A percentile compares a stretch with the other conserved stretches of the same genome.
These are phyloP conservation scores for Sclerospora graminicola DNA, from an alignment of 352 stramenopile genomes.

Conservation along the genomic window DNA sequence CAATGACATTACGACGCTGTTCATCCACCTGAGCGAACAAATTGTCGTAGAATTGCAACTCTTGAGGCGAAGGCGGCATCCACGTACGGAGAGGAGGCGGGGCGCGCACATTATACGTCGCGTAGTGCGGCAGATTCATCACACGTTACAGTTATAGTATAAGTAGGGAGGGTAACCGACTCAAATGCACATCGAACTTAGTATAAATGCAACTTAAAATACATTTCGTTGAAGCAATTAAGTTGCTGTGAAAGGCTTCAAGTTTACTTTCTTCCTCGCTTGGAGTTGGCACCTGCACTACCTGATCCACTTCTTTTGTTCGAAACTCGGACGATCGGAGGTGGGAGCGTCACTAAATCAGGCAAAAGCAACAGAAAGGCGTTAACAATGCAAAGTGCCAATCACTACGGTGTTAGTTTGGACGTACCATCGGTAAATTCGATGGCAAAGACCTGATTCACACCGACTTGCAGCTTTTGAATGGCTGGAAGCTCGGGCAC, in stretches of 20 bases:
- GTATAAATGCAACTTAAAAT: slow-evolving; percentile 5
- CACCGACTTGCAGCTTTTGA: slow-evolving; percentile 47
- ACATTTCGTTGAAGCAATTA: slow-evolving; percentile 4
- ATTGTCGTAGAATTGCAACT: slow-evolving; percentile 85
- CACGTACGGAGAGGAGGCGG: slow-evolving; percentile 29
- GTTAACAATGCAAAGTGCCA: background rate
- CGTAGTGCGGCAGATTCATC: slow-evolving; percentile 5
- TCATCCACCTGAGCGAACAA: slow-evolving; percentile 89
- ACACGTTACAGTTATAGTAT: slow-evolving; percentile 11
- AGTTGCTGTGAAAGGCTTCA: slow-evolving; percentile 3
- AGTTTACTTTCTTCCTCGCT: background rate
- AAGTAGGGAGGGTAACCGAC: no score
- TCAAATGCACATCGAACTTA: slow-evolving; percentile 6
- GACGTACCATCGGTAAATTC: slow-evolving; percentile 64
- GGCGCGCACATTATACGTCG: background rate
- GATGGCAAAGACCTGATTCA: slow-evolving; percentile 70
- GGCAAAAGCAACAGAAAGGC: background rate
- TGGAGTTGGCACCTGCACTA: background rate
- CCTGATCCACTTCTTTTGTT: slow-evolving; percentile 15
- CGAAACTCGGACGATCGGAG: slow-evolving; percentile 16
- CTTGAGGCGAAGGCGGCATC: slow-evolving; percentile 41
- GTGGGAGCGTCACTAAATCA: slow-evolving; percentile 37
- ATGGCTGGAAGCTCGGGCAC: slow-evolving; percentile 41
- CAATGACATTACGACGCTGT: slow-evolving; percentile 71
- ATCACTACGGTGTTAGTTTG: background rate